Base-by-base conservation (phyloP, 768 basidiomycete species). In the Podaxis sp. region DNA sequence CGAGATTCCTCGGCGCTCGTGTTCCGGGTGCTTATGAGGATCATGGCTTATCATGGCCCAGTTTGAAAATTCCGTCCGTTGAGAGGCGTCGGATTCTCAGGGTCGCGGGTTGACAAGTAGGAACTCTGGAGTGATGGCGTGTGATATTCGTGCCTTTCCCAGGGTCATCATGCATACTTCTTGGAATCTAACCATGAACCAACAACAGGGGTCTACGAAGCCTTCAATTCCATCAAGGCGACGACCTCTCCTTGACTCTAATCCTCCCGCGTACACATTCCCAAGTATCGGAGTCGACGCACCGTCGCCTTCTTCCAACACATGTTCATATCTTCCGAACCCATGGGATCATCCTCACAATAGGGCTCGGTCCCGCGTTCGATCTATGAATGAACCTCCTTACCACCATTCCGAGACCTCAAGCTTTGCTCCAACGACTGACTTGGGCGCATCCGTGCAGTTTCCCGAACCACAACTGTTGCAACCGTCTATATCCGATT, bases 401-500 rank as follows among this genome's bases (percentile, higher is more conserved):
- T 36, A 38, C 46, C 19, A n/a, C 42, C 30, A 7, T 8, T 13
- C 61, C 30, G 48, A 49, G 51, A 63, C 46, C 19, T 55, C 48
- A 19, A 51, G 36, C n/a, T 12, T 6, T 52, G 9, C 22, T 17
- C 24, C 48, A 6, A 13, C 15, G 24, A 52, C 33, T 24, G 30
- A 33, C 26, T 40, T 39, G 13, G 19, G 51, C 39, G 8, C 46
- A 2, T n/a, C 54, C 11, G 70, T 83, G 17, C 64, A 77, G 5
- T 84, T 86, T 64, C 83, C 86, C 26, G 83, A 88, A 52, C 81
- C 85, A 12, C 80, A 83, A 64, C 63, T 85, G 30, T 75, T 52
- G 17, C 61, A 80, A 62, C 81, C 83, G 57, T 78, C 83, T 17
- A 66, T 72, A 5, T 85, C 84, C 12, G 72, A 72, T 67, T 70